Conservation (phyloP, 202 grass and related monocot genomes). For the Dendrocalamus latiflorus region DNA sequence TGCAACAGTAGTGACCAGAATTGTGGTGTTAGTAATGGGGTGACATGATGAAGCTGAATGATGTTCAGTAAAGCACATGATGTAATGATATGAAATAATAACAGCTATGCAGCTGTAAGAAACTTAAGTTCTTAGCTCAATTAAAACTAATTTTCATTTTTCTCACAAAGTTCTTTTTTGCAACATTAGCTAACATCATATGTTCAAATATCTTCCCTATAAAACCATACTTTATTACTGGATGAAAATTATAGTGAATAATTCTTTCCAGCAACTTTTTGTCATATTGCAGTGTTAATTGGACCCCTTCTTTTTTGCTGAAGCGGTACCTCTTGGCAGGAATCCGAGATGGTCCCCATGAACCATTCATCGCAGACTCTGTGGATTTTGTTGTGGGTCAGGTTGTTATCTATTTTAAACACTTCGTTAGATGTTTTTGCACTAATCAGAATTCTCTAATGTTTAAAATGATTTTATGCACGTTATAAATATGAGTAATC, state of each 20-base stretch:
- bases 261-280: conserved; percentile 21
- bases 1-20: not conserved
- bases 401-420: conserved; percentile 34
- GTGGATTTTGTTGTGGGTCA: conserved; percentile 95
- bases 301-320: conserved; percentile 98
- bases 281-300: conserved; percentile 76
- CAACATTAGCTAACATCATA: not conserved
- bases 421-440: not conserved
- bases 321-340: conserved; percentile 94
- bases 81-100: not conserved
- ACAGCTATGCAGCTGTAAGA: not conserved
- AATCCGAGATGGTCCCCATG: conserved; percentile 86
- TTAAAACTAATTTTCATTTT: not conserved
- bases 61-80: not conserved
- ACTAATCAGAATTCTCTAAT: not conserved
- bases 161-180: not conserved
- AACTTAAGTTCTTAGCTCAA: not conserved
- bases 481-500: not conserved
- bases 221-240: not conserved
- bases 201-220: not conserved
- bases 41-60: not conserved
- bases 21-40: not conserved
- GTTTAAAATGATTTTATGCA: not conserved
- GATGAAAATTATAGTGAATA: conserved; percentile 5
- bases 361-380: conserved; percentile 95